These are phyloP conservation scores for Trichoderma hamatum DNA, from an alignment of 2,329 filamentous ascomycete species.

Conservation along the genomic window DNA sequence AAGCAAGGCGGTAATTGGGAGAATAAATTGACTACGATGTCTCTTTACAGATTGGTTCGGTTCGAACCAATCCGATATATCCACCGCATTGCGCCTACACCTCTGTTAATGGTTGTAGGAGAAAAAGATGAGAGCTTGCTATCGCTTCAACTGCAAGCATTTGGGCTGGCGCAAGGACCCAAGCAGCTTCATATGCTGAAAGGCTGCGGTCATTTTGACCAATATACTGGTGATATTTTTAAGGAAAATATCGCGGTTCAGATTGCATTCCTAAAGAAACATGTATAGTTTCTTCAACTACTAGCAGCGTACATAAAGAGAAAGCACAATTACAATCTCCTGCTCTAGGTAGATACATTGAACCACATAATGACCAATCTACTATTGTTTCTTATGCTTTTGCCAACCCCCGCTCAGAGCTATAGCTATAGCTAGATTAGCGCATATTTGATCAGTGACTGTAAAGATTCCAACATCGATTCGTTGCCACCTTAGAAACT, in stretches of 20 bases:
- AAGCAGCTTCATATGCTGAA: conserved; percentile 26
- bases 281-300: not conserved
- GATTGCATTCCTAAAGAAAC: conserved; percentile 4
- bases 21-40: conserved; percentile 24
- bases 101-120: conserved; percentile 27
- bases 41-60: conserved; percentile 1
- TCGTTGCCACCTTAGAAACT: not conserved
- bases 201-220: conserved; percentile 21
- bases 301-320: not conserved
- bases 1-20: conserved; percentile 21
- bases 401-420: not conserved
- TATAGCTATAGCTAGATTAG: not conserved
- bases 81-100: conserved; percentile 29
- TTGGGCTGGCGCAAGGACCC: conserved; percentile 25
- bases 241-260: conserved; percentile 4
- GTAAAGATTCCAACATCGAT: not conserved
- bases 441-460: not conserved
- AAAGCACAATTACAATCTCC: not conserved
- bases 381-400: not conserved
- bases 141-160: conserved; percentile 26
- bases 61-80: conserved; percentile 26
- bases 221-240: conserved; percentile 23
- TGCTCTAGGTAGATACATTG: no score
- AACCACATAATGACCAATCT: no score
- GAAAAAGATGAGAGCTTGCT: conserved; percentile 19